phyloP scores from a whole-genome alignment of 164 flowering plant genomes.

The Saururus chinensis region DNA sequence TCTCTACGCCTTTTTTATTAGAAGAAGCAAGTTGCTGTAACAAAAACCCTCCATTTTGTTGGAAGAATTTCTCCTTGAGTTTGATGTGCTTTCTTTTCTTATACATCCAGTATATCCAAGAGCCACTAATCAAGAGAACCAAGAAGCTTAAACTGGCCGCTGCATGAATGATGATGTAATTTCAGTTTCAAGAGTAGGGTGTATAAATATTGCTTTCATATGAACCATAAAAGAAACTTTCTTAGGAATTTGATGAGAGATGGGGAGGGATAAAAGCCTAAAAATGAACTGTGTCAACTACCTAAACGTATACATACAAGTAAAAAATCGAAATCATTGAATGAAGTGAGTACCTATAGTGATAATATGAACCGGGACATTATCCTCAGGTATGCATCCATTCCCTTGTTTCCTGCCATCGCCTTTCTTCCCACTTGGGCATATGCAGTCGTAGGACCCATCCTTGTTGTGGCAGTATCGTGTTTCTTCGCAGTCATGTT shows the following conservation, averaged over 20 bases:
- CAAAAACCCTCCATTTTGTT: conserved; percentile 4
- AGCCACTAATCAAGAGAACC: neutral
- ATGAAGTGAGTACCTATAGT: neutral
- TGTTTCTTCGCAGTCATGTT: neutral
- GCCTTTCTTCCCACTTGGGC: neutral
- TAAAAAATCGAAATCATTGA: too few relatives aligned
- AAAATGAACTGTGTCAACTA: too few relatives aligned
- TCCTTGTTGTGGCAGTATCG: neutral
- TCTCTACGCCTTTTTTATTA: neutral
- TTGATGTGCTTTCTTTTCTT: conserved; percentile 4
- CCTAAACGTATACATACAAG: too few relatives aligned
- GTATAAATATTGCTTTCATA: too few relatives aligned
- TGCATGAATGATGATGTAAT: neutral
- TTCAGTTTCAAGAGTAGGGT: neutral
- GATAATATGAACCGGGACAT: neutral
- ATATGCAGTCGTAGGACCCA: neutral
- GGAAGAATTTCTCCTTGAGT: conserved; percentile 3
- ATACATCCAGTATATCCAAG: neutral
- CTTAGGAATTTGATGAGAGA: too few relatives aligned
- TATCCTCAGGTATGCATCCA: neutral
- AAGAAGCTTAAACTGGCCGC: neutral
- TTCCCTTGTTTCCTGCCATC: neutral
- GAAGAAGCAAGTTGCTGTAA: neutral
- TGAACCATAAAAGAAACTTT: too few relatives aligned
- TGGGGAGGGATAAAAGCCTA: too few relatives aligned